These are phyloP conservation scores for Starmerella sirachaensis DNA, from an alignment of 805 yeast species.

Conservation along the genomic window DNA sequence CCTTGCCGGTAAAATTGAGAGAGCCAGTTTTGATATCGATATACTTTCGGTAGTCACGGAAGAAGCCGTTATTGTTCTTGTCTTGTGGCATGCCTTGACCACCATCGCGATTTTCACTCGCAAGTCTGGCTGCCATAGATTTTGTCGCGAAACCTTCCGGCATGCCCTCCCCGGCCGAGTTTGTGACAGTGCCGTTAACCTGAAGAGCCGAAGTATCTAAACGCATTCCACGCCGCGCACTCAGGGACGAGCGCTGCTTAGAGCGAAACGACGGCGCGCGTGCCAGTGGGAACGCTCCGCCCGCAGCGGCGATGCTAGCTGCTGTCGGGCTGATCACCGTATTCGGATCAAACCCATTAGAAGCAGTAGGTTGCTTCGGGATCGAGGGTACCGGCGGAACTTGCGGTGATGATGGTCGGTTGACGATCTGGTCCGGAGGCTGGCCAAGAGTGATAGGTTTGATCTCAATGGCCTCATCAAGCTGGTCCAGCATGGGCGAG, in stretches of 20 bases:
- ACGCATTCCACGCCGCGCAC: slow-evolving; percentile 30
- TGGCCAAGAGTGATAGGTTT: background rate
- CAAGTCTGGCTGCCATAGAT: background rate
- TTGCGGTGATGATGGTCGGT: too few species aligned
- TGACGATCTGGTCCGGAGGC: too few species aligned
- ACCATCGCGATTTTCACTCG: slow-evolving; percentile 13
- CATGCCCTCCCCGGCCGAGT: background rate
- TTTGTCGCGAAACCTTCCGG: background rate
- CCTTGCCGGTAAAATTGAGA: slow-evolving; percentile 83
- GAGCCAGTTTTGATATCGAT: slow-evolving; percentile 88
- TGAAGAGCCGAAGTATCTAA: slow-evolving; percentile 17
- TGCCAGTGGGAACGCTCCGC: slow-evolving; percentile 15
- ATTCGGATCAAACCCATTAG: slow-evolving; percentile 14
- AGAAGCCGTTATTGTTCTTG: slow-evolving; percentile 30
- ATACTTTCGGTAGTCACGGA: slow-evolving; percentile 75
- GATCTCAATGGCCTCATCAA: background rate
- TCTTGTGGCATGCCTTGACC: slow-evolving; percentile 17
- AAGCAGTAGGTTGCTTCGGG: too few species aligned
- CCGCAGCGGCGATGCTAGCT: slow-evolving; percentile 10
- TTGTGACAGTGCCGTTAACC: background rate
- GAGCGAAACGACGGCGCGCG: slow-evolving; percentile 18
- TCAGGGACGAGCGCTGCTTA: slow-evolving; percentile 21
- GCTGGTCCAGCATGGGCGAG: background rate
- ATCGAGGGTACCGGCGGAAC: too few species aligned
- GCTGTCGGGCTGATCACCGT: slow-evolving; percentile 17